Percentiles rank a stretch among this genome's conserved stretches.
Evolutionary conservation across 345 rosid species (phyloP).

Genomic region (Mangifera indica): DNA sequence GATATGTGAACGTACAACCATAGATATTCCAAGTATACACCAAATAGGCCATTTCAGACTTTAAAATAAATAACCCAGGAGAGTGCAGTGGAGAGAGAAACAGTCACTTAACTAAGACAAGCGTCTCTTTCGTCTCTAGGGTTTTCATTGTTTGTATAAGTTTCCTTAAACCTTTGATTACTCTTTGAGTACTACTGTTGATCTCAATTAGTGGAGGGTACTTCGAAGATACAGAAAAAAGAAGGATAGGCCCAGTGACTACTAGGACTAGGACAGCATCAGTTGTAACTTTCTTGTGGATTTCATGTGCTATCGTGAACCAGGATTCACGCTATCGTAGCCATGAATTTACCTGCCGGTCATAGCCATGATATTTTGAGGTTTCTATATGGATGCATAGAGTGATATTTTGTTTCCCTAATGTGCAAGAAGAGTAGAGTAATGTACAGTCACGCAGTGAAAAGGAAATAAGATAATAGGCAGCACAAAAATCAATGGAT

Average conservation of each 20-base stretch:
- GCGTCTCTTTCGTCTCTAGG: slow-evolving; percentile 37
- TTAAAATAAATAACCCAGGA: slow-evolving; percentile 15
- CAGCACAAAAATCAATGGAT: slow-evolving; percentile 33
- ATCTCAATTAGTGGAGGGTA: slow-evolving; percentile 26
- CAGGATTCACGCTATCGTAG: not conserved
- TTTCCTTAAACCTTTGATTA: slow-evolving; percentile 21
- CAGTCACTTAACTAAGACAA: slow-evolving; percentile 16
- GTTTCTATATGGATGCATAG: not conserved
- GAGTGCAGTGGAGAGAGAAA: not conserved
- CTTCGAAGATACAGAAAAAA: slow-evolving; percentile 19
- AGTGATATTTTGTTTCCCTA: slow-evolving; percentile 11
- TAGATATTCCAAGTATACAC: not conserved
- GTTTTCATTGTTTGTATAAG: slow-evolving; percentile 33
- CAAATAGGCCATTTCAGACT: not conserved
- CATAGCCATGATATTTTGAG: slow-evolving; percentile 19
- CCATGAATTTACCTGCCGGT: slow-evolving; percentile 17
- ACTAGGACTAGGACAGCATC: slow-evolving; percentile 28
- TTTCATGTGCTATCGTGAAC: slow-evolving; percentile 22
- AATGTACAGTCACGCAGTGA: slow-evolving; percentile 23
- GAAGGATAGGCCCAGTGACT: slow-evolving; percentile 8
- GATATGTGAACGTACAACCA: slow-evolving; percentile 10
- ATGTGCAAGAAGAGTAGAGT: slow-evolving; percentile 16
- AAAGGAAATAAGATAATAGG: slow-evolving; percentile 1
- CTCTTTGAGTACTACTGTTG: slow-evolving; percentile 19
- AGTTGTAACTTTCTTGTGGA: slow-evolving; percentile 21